A percentile compares a stretch with the other conserved stretches of the same genome.
These are phyloP conservation scores for Stagonosporopsis chrysanthemi DNA, from an alignment of 2,329 filamentous ascomycete species.

Conservation along the genomic window DNA sequence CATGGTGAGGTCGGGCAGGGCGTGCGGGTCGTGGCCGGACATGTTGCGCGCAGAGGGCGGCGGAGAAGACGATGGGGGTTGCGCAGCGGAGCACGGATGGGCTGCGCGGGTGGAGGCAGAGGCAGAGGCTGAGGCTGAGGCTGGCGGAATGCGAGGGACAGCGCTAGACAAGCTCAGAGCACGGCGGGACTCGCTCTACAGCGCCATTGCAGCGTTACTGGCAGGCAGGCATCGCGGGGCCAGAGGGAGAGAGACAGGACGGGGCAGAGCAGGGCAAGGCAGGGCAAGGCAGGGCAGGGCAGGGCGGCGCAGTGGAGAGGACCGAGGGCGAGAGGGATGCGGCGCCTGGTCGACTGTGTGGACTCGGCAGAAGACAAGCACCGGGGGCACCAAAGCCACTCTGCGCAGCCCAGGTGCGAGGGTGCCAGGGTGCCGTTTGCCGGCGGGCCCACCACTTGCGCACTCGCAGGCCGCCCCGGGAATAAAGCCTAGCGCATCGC, in stretches of 20 bases:
- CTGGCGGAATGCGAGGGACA: slow-evolving; percentile 20
- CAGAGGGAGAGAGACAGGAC: background rate
- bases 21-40: slow-evolving; percentile 31
- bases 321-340: slow-evolving; percentile 4
- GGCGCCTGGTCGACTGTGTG: slow-evolving; percentile 7
- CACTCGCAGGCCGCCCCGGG: slow-evolving; percentile 17
- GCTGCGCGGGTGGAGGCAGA: slow-evolving; percentile 9
- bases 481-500: slow-evolving; percentile 14
- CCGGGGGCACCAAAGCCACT: slow-evolving; percentile 10
- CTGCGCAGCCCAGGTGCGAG: slow-evolving; percentile 3
- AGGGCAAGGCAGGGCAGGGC: slow-evolving; percentile 8
- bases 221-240: slow-evolving; percentile 19
- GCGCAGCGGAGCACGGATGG: slow-evolving; percentile 10
- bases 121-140: too few relatives aligned
- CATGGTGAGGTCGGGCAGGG: slow-evolving; percentile 32
- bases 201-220: slow-evolving; percentile 18
- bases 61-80: slow-evolving; percentile 19
- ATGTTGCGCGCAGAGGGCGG: slow-evolving; percentile 29
- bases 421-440: slow-evolving; percentile 5
- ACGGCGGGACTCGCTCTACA: slow-evolving; percentile 17
- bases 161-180: slow-evolving; percentile 21
- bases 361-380: slow-evolving; percentile 18
- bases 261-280: slow-evolving; percentile 1
- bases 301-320: slow-evolving; percentile 1
- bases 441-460: slow-evolving; percentile 9